Base-by-base conservation (phyloP, 306 rosid species). In the Ceratonia siliqua region DNA sequence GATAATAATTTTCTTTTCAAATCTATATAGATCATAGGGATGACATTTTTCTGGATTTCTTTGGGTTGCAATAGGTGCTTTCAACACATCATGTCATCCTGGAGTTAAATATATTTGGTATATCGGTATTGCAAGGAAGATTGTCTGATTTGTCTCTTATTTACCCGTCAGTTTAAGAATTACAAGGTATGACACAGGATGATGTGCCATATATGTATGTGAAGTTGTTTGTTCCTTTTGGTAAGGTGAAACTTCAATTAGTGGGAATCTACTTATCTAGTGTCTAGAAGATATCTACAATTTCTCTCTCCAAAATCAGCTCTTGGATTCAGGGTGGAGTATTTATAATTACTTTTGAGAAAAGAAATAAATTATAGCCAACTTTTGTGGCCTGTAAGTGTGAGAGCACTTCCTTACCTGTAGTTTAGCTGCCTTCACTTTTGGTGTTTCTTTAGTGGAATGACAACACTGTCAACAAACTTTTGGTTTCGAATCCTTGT, bases 371-470 rank as follows among this genome's bases (percentile, higher is more conserved):
- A 27, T 54, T 58, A 75, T 75, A 35, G 64, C 13, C n/a, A 18
- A 30, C 24, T 14, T 33, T 38, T 49, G 63, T 2, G 1, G 64
- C 57, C 50, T 36, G n/a, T 21, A 12, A 10, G 45, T 33, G 32
- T 20, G 63, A 14, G 62, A 68, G 74, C 8, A 4, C 42, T 56
- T 56, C 20, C 15, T 73, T 33, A 30, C 35, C 50, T 21, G 11
- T 25, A 4, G 46, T 17, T 35, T 20, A 6, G 45, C 28, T 78
- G 1, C 18, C 58, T 54, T 22, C 1, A 21, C 46, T 8, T 71
- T 70, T 61, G 30, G 72, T 59, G 54, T 52, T 59, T 61, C 35
- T 59, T 15, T 2, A 32, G 62, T 36, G 24, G 55, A 22, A 35
- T 61, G 68, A 32, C 41, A 43, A 20, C 30, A 20, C 2, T 49